These are phyloP conservation scores for Clavaria fumosa DNA, from an alignment of 768 basidiomycete species.

Conservation along the genomic window DNA sequence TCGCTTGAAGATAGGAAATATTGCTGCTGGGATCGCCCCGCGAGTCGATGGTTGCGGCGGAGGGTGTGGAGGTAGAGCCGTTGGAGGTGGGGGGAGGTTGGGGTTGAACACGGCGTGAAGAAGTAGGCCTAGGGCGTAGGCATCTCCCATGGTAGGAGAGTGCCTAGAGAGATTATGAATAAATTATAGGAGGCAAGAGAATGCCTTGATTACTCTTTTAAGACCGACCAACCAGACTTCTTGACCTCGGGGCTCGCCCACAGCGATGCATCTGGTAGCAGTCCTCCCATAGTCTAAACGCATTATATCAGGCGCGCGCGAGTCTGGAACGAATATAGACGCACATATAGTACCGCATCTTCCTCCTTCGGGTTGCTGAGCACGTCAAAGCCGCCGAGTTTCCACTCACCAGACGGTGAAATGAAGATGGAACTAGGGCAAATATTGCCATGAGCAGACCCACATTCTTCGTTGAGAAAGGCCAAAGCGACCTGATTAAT, in stretches of 20 bases:
- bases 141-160: slow-evolving; percentile 55
- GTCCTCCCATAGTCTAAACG: slow-evolving; percentile 47
- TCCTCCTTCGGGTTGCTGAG: slow-evolving; percentile 76
- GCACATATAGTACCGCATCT: slow-evolving; percentile 63
- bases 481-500: slow-evolving; percentile 69
- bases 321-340: slow-evolving; percentile 14
- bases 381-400: slow-evolving; percentile 86
- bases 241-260: slow-evolving; percentile 78
- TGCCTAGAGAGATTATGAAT: slow-evolving; percentile 19
- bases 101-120: slow-evolving; percentile 85
- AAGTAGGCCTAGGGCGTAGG: slow-evolving; percentile 79
- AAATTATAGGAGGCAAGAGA: slow-evolving; percentile 1
- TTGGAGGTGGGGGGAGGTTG: slow-evolving; percentile 50
- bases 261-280: slow-evolving; percentile 42
- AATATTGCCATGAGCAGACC: slow-evolving; percentile 74
- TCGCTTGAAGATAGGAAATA: slow-evolving; percentile 76
- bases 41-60: slow-evolving; percentile 63
- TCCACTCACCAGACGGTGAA: slow-evolving; percentile 93
- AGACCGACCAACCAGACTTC: slow-evolving; percentile 65
- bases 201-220: slow-evolving; percentile 84
- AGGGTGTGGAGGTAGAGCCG: slow-evolving; percentile 56
- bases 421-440: slow-evolving; percentile 70
- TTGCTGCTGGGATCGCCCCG: slow-evolving; percentile 53
- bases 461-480: slow-evolving; percentile 75
- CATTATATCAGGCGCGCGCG: neutral